phyloP scores from a whole-genome alignment of 805 yeast genomes.

The Schizosaccharomyces lindneri region DNA sequence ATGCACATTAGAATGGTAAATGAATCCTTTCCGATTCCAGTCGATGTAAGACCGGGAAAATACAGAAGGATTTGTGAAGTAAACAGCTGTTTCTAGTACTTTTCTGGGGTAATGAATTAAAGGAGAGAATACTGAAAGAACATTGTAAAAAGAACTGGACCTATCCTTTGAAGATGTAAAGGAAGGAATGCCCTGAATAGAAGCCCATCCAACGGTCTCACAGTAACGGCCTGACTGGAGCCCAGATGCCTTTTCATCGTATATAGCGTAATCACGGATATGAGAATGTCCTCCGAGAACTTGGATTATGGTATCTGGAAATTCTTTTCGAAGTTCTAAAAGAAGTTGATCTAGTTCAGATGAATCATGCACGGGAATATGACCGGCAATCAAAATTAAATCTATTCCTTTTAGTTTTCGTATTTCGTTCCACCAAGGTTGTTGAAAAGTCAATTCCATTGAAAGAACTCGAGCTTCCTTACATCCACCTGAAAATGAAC shows the following conservation, averaged over 20 bases:
- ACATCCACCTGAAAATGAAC: conserved; percentile 44
- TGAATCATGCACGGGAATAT: neutral
- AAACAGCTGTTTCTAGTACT: neutral
- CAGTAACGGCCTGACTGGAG: conserved; percentile 84
- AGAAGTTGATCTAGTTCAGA: conserved; percentile 16
- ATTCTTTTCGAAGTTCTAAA: conserved; percentile 65
- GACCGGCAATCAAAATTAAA: conserved; percentile 2
- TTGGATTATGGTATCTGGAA: conserved; percentile 41
- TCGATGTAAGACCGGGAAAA: neutral
- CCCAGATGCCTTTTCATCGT: conserved; percentile 45
- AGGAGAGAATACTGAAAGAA: neutral
- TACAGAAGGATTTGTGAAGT: neutral
- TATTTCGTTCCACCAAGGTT: conserved; percentile 40
- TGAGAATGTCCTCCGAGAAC: conserved; percentile 91
- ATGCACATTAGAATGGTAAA: neutral
- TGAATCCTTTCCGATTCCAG: neutral
- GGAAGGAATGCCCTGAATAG: conserved; percentile 20
- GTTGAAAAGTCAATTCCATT: conserved; percentile 25
- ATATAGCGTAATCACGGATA: conserved; percentile 52
- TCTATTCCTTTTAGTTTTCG: conserved; percentile 26
- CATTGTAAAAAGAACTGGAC: neutral
- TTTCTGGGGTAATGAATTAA: neutral
- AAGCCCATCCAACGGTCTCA: conserved; percentile 78
- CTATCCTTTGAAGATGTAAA: neutral
- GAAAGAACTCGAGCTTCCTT: conserved; percentile 38